Percentiles rank a stretch among this genome's conserved stretches.
phyloP scores from a whole-genome alignment of 1,139 yeast species.

The Debaryomyces nepalensis region DNA sequence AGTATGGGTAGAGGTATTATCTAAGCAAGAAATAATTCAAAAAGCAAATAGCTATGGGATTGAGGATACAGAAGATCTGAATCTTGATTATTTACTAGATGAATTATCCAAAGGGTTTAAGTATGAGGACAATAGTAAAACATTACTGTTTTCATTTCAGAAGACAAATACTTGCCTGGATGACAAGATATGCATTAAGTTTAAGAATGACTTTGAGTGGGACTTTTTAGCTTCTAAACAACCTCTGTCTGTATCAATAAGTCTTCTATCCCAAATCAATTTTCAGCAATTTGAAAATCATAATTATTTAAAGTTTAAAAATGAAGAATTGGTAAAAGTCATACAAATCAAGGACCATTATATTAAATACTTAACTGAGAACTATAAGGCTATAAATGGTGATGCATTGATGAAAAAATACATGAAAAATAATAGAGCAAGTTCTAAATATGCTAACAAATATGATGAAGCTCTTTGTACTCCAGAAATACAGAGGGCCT shows the following conservation, averaged over 20 bases:
- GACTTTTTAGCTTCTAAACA: conserved; percentile 22
- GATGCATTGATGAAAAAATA: conserved; percentile 37
- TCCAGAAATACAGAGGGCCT: conserved; percentile 12
- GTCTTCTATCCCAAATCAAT: conserved; percentile 28
- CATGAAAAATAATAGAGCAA: conserved; percentile 22
- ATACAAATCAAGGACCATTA: conserved; percentile 40
- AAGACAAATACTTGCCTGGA: conserved; percentile 1
- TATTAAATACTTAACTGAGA: conserved; percentile 38
- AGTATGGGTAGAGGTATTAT: conserved; percentile 34
- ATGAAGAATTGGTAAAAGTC: conserved; percentile 27
- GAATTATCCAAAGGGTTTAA: conserved; percentile 11
- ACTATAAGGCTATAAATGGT: conserved; percentile 44
- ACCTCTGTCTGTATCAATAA: conserved; percentile 14
- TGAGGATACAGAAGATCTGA: conserved; percentile 25
- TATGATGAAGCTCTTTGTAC: conserved; percentile 25
- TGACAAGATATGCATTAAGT: not conserved
- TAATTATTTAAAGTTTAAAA: conserved; percentile 24
- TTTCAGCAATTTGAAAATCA: conserved; percentile 32
- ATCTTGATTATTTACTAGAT: conserved; percentile 18
- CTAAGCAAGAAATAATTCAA: conserved; percentile 19
- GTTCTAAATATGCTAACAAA: conserved; percentile 20
- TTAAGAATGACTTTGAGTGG: conserved; percentile 27
- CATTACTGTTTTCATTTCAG: not conserved
- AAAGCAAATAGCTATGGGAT: conserved; percentile 30
- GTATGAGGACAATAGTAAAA: not conserved